Percentiles rank a stretch among this genome's conserved stretches.
These are phyloP conservation scores for Adansonia madagascariensis DNA, from an alignment of 441 rosid genomes.

Conservation along the genomic window DNA sequence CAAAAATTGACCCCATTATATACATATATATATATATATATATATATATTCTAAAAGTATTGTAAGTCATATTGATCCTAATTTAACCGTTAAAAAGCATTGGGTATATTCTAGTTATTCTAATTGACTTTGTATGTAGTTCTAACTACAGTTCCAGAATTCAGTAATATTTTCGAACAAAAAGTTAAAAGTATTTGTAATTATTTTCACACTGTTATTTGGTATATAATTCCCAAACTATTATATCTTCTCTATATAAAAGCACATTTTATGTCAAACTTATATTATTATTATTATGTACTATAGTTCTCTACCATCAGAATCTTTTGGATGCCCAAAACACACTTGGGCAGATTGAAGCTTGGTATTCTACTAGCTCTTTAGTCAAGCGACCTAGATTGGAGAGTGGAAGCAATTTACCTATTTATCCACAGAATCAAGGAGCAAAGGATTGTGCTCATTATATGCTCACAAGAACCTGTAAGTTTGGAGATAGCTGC, in stretches of 20 bases:
- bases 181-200: background rate
- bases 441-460: conserved; percentile 99
- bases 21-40: background rate
- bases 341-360: conserved; percentile 87
- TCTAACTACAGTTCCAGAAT: conserved; percentile 7
- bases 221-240: background rate
- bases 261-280: conserved; percentile 34
- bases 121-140: background rate
- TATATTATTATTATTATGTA: conserved; percentile 61
- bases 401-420: conserved; percentile 79
- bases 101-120: background rate
- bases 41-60: background rate
- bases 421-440: conserved; percentile 89
- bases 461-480: conserved; percentile 98
- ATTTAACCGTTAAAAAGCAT: background rate
- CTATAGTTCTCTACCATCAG: conserved; percentile 87
- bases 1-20: background rate
- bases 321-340: conserved; percentile 76
- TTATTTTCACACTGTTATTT: background rate
- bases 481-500: conserved; percentile 98
- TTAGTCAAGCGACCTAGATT: conserved; percentile 88
- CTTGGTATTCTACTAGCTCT: conserved; percentile 81
- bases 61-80: conserved; percentile 1
- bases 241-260: conserved; percentile 26
- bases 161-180: background rate